phyloP scores from a whole-genome alignment of 306 rosid species.

The Quercus ilex region DNA sequence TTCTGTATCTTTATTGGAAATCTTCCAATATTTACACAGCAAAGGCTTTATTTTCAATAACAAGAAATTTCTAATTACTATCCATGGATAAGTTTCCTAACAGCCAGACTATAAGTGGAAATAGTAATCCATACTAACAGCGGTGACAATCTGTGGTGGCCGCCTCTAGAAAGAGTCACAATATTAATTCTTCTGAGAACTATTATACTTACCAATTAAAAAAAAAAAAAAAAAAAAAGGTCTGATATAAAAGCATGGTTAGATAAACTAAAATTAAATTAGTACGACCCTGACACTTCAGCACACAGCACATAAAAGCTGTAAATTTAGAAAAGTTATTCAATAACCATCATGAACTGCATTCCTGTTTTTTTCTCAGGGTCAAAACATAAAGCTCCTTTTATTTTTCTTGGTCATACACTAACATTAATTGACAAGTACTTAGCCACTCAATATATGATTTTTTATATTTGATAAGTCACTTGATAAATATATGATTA shows the following conservation, averaged over 20 bases:
- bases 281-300: background rate
- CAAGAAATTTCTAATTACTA: background rate
- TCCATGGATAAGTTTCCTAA: background rate
- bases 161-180: background rate
- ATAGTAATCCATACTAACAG: background rate
- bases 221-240: no score
- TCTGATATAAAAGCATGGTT: background rate
- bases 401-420: background rate
- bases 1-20: background rate
- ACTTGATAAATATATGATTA: background rate
- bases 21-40: background rate
- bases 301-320: background rate
- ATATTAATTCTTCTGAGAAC: background rate
- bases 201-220: no score
- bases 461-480: no score
- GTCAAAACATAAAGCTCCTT: background rate
- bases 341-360: background rate
- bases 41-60: background rate
- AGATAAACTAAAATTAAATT: background rate
- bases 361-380: background rate
- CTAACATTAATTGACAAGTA: background rate
- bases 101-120: background rate
- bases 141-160: background rate
- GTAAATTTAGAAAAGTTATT: background rate
- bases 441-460: background rate